phyloP scores from a whole-genome alignment of 2,329 filamentous ascomycete genomes.

The Albophoma yamanashiensis region DNA sequence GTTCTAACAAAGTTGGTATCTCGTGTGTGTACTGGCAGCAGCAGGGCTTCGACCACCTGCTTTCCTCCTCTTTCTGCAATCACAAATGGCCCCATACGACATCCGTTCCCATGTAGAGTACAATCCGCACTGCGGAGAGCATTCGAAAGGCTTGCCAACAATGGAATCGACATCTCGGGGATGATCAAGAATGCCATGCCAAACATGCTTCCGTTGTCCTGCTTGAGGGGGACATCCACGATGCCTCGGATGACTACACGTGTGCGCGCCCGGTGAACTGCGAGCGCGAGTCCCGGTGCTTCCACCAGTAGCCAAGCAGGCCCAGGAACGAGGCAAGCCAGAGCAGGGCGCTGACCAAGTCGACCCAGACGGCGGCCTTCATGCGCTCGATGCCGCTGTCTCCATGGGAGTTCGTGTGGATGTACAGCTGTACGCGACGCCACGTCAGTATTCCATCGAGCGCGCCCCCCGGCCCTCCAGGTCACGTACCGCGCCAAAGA shows the following conservation, averaged over 20 bases:
- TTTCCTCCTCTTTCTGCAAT: background rate
- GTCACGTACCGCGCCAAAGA: conserved; percentile 58
- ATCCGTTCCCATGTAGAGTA: too few relatives aligned
- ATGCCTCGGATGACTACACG: conserved; percentile 23
- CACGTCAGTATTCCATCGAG: background rate
- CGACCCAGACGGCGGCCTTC: conserved; percentile 81
- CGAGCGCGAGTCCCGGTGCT: conserved; percentile 37
- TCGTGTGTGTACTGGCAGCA: background rate
- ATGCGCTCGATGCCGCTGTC: conserved; percentile 58
- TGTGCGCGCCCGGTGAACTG: conserved; percentile 50
- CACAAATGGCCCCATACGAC: background rate
- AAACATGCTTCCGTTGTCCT: background rate
- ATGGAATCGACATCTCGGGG: background rate
- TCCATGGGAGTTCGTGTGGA: conserved; percentile 55
- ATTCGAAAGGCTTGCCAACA: background rate
- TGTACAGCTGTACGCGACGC: conserved; percentile 47
- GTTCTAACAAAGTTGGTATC: background rate
- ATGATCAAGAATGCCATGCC: background rate
- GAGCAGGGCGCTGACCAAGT: conserved; percentile 61
- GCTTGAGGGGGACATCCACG: background rate
- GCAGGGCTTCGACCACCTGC: background rate
- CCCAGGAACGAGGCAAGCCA: conserved; percentile 59
- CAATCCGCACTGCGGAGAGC: background rate
- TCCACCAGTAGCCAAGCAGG: conserved; percentile 47
- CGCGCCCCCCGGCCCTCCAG: background rate